Percentiles rank a stretch among this genome's conserved stretches.
phyloP scores from a whole-genome alignment of 352 stramenopile genomes.

The Phytophthora sojae region DNA sequence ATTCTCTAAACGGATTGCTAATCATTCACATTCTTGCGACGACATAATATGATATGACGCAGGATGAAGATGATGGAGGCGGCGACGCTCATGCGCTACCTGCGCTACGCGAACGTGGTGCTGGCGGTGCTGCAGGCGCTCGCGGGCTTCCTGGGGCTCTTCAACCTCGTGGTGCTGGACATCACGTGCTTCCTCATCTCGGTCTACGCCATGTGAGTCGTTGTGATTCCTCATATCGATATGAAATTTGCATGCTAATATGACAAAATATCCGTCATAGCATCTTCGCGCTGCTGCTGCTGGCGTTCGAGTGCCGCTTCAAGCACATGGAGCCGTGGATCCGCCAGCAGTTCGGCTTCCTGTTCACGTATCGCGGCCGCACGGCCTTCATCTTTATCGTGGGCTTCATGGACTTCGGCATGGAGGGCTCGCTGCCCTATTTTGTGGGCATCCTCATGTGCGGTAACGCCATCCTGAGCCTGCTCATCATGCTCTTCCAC shows the following conservation, averaged over 20 bases:
- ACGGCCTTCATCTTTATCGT: slow-evolving; percentile 89
- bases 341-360: slow-evolving; percentile 86
- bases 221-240: slow-evolving; percentile 9
- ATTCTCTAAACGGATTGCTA: not conserved
- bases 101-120: slow-evolving; percentile 87
- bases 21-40: not conserved
- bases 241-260: not conserved
- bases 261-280: slow-evolving; percentile 33
- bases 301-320: slow-evolving; percentile 90
- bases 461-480: slow-evolving; percentile 75
- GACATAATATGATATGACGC: slow-evolving; percentile 8
- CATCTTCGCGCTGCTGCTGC: slow-evolving; percentile 82
- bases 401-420: slow-evolving; percentile 91
- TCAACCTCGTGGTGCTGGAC: slow-evolving; percentile 86
- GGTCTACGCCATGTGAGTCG: slow-evolving; percentile 85
- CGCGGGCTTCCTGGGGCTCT: slow-evolving; percentile 85
- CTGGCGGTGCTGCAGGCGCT: slow-evolving; percentile 84
- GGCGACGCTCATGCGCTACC: slow-evolving; percentile 75
- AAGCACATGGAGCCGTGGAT: slow-evolving; percentile 89
- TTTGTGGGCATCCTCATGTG: slow-evolving; percentile 86
- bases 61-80: slow-evolving; percentile 79
- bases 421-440: slow-evolving; percentile 73
- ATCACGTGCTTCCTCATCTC: slow-evolving; percentile 90
- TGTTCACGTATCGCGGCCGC: slow-evolving; percentile 89
- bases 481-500: slow-evolving; percentile 85